These are phyloP conservation scores for Cronartium ribicola DNA, from an alignment of 1,284 basidiomycete genomes.

Conservation along the genomic window DNA sequence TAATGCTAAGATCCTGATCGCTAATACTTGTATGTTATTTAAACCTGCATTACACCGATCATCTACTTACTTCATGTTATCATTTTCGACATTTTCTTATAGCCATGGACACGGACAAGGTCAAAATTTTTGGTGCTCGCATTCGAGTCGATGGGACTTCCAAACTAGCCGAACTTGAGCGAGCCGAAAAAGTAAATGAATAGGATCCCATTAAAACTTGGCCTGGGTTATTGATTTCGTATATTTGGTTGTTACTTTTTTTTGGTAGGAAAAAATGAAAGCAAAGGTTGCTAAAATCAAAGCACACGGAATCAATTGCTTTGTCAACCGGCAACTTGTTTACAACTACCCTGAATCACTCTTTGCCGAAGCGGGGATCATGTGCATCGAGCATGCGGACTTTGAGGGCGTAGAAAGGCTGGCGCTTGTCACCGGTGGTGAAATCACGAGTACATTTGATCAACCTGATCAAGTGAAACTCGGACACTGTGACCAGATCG, in stretches of 20 bases:
- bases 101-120: constrained; percentile 99
- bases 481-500: constrained; percentile 87
- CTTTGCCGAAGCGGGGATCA: constrained; percentile 85
- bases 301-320: constrained; percentile 90
- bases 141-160: constrained; percentile 93
- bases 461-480: constrained; percentile 88
- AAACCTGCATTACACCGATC: not conserved
- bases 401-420: constrained; percentile 98
- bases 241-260: not conserved
- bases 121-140: constrained; percentile 96
- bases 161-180: constrained; percentile 94
- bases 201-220: not conserved
- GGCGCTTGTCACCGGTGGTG: constrained; percentile 93
- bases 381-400: constrained; percentile 97
- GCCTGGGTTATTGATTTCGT: constrained; percentile 6
- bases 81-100: constrained; percentile 3
- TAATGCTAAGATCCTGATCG: constrained; percentile 93
- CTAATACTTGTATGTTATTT: constrained; percentile 76
- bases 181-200: constrained; percentile 71
- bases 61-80: not conserved
- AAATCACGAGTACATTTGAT: constrained; percentile 95
- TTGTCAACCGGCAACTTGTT: constrained; percentile 97
- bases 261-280: constrained; percentile 93
- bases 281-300: constrained; percentile 94
- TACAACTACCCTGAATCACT: constrained; percentile 99